phyloP scores from a whole-genome alignment of 768 basidiomycete species.

The Lentinula sp. region DNA sequence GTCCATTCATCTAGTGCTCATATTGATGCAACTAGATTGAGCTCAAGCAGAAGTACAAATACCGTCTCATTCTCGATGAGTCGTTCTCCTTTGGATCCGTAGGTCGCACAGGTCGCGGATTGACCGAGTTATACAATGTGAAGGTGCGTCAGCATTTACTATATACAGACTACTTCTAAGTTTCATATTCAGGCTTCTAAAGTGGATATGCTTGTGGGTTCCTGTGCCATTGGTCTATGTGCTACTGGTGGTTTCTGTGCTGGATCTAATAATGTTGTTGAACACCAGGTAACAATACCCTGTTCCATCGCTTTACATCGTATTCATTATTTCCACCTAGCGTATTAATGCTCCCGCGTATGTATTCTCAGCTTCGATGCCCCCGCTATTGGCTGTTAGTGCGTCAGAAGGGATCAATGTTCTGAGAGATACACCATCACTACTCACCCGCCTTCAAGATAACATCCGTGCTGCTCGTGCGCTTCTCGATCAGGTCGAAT shows the following conservation, averaged over 20 bases:
- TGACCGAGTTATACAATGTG: slow-evolving; percentile 93
- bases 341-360: slow-evolving; percentile 95
- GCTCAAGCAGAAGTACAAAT: slow-evolving; percentile 93
- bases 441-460: slow-evolving; percentile 72
- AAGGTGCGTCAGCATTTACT: slow-evolving; percentile 47
- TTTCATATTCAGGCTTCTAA: slow-evolving; percentile 58
- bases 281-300: slow-evolving; percentile 65
- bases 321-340: slow-evolving; percentile 26
- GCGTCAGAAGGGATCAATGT: slow-evolving; percentile 83
- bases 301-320: background rate
- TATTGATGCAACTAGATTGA: slow-evolving; percentile 57
- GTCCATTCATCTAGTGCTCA: background rate
- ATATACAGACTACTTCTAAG: background rate
- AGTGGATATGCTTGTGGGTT: slow-evolving; percentile 94
- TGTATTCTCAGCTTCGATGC: slow-evolving; percentile 95
- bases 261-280: slow-evolving; percentile 73
- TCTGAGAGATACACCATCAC: slow-evolving; percentile 67
- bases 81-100: slow-evolving; percentile 90
- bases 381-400: slow-evolving; percentile 81
- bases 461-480: slow-evolving; percentile 76
- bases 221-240: slow-evolving; percentile 76
- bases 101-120: slow-evolving; percentile 88
- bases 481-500: slow-evolving; percentile 75
- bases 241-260: slow-evolving; percentile 94
- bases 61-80: slow-evolving; percentile 91